Conservation (phyloP, 1,284 basidiomycete species). For the Cryptococcus amylolentus region DNA sequence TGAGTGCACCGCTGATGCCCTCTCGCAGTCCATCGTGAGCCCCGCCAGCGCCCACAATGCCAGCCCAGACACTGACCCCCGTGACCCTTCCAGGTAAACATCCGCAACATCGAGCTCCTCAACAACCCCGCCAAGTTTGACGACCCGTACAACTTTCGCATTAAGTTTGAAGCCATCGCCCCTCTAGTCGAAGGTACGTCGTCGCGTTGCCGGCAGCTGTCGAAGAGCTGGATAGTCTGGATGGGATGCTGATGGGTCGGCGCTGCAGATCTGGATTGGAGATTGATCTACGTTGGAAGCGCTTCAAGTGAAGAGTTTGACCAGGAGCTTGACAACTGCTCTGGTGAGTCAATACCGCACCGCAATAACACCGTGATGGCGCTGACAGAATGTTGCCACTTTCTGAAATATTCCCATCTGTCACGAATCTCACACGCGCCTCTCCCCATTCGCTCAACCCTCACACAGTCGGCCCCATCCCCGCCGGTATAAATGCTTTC, state of each 20-base stretch:
- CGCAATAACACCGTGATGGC: no score
- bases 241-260: neutral
- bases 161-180: constrained; percentile 97
- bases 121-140: constrained; percentile 90
- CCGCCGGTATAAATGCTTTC: constrained; percentile 91
- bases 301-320: constrained; percentile 88
- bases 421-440: neutral
- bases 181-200: constrained; percentile 77
- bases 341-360: constrained; percentile 53
- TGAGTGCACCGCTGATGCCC: neutral
- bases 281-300: constrained; percentile 92
- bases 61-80: neutral
- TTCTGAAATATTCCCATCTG: neutral
- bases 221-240: neutral
- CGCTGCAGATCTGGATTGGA: constrained; percentile 91
- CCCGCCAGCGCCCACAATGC: neutral
- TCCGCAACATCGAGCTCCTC: constrained; percentile 63
- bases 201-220: constrained; percentile 9
- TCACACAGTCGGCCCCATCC: constrained; percentile 77
- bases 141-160: constrained; percentile 88
- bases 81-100: constrained; percentile 45
- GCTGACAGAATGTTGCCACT: no score
- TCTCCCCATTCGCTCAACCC: no score
- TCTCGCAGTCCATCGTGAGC: constrained; percentile 43
- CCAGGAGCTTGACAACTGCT: constrained; percentile 92